Base-by-base conservation (phyloP, 1,139 yeast genomes). In the Geotrichum cucujoidarum region DNA sequence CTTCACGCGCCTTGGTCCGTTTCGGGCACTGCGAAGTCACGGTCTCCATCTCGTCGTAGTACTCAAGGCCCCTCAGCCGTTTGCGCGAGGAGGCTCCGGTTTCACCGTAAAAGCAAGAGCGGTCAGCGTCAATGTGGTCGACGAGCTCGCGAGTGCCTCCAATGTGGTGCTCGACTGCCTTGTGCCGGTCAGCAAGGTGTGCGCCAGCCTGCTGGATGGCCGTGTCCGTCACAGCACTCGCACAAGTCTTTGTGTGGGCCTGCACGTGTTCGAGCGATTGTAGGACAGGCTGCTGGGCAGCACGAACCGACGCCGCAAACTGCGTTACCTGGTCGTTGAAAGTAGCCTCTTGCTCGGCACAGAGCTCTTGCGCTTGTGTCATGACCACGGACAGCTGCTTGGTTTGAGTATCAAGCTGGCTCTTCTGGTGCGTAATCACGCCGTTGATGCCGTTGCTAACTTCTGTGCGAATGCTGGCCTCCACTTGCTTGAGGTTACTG, bases 1-100 rank as follows among this genome's bases (percentile, higher is more conserved):
- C 39, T 21, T 38, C 33, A 5, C 41, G 18, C 4, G 32, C 14
- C 18, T 11, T 25, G 2, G 41, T 38, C 22, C 41, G 17, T 14
- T 38, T 38, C 2, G 41, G 41, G 11, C 10, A 11, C 22, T 20
- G 22, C 22, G 16, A 18, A 5, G 4, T 38, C 33, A 24, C 10
- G 10, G 13, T 38, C 41, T 25, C 14, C 22, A 24, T 27, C 33
- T 38, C 41, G 7, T 38, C 25, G 21, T 38, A 38, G 17, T 38
- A 27, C 29, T 27, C 22, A 6, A 21, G 10, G 5, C 41, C 22
- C 11, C 41, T 32, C 8, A 27, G 16, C 6, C 41, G 20, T 14
- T 38, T 38, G 14, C 39, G 14, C 22, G 39, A 20, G n/a, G 27
- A n/a, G 8, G 22, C 10, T 6, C 10, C 20, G 4, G 6, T 4